Base-by-base conservation (phyloP, 441 rosid genomes). In the Gossypium gossypioides region DNA sequence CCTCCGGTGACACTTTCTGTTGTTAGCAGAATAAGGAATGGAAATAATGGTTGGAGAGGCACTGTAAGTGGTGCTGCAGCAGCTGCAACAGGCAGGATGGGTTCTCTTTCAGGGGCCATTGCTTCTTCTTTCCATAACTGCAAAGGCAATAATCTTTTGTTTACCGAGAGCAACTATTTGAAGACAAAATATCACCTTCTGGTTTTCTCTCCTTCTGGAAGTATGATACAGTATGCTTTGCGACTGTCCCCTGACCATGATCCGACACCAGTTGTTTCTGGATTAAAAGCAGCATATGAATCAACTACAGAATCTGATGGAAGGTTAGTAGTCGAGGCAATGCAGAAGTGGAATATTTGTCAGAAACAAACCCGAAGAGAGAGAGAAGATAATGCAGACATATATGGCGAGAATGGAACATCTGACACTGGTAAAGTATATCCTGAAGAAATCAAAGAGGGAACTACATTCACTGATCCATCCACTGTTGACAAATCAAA, bases 321-420 rank as follows among this genome's bases (percentile, higher is more conserved):
- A 52, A 84, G 85, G 64, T 65, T 93, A 70, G 78, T 74, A n/a
- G 92, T 89, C 68, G 88, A 84, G 75, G 88, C 97, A 32, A 82
- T 91, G 73, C 87, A 82, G 81, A 91, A 89, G 83, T 93, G 98
- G 97, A 85, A 78, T 79, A 85, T 93, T 56, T 86, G 87, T 72
- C 88, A 90, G 78, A 91, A 91, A 75, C 90, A 90, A 54, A 76
- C 71, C 44, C 83, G 90, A 72, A 90, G 88, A 74, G 98, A 91
- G 57, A 78, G 78, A 70, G 97, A 87, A 22, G 95, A 91, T 77
- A 86, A 84, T 75, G 42, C 84, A 16, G 96, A 93, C 81, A 82
- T 90, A 60, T 91, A 93, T 81, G 95, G 97, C 16, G 90, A 87
- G 72, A 86, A 86, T 83, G 90, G 94, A 76, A 74, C 71, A 71